Evolutionary conservation across 495 filamentous ascomycete species (phyloP).

Genomic region (Lophiostoma macrostomum): DNA sequence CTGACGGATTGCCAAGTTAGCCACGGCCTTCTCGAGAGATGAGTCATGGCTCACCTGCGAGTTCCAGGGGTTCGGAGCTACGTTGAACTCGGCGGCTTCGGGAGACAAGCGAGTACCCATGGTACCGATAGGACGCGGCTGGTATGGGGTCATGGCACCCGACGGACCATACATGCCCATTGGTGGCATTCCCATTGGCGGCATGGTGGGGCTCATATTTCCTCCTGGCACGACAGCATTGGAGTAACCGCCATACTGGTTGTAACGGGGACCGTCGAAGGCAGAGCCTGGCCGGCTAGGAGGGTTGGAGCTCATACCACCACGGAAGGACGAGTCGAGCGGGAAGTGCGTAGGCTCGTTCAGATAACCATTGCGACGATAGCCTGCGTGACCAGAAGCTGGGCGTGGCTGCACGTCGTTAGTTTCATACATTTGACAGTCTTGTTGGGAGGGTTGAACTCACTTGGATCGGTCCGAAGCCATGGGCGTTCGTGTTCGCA

Average conservation of each 20-base stretch:
- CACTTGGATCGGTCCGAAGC: constrained; percentile 11
- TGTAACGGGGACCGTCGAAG: constrained; percentile 32
- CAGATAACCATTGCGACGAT: constrained; percentile 37
- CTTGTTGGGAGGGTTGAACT: too few species aligned
- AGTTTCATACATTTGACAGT: too few species aligned
- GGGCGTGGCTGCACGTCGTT: constrained; percentile 23
- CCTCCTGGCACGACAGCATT: constrained; percentile 1
- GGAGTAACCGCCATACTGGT: constrained; percentile 24
- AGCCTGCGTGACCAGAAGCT: constrained; percentile 21
- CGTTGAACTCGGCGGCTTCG: constrained; percentile 76
- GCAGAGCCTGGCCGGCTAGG: constrained; percentile 42
- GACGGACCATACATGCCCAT: constrained; percentile 60
- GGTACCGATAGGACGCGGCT: constrained; percentile 69
- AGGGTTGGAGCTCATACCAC: constrained; percentile 38
- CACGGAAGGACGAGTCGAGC: constrained; percentile 43
- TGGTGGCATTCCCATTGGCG: constrained; percentile 33
- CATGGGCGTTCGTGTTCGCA: constrained; percentile 21
- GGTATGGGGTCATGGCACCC: constrained; percentile 57
- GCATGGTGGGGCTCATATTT: constrained; percentile 20
- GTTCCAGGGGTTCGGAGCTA: constrained; percentile 49
- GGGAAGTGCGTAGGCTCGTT: constrained; percentile 41
- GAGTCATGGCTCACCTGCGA: constrained; percentile 43
- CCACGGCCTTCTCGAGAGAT: constrained; percentile 7
- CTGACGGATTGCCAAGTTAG: constrained; percentile 16
- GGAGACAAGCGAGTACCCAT: constrained; percentile 81